These are phyloP conservation scores for Fraxinus sp. DNA, from an alignment of 305 asterid species.

Conservation along the genomic window DNA sequence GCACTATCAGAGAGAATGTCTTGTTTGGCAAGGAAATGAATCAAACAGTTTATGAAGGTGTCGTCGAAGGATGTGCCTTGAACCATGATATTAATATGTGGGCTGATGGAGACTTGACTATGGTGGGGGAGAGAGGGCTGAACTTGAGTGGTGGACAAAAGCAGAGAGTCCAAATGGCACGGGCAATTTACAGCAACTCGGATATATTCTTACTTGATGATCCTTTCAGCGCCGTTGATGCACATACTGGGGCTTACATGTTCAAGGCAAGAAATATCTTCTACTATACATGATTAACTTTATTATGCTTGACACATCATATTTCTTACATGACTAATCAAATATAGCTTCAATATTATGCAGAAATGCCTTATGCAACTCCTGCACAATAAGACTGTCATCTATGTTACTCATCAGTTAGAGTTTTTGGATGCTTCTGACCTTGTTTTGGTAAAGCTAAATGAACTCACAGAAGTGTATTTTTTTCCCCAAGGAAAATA, in stretches of 20 bases:
- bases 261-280: slow-evolving; percentile 48
- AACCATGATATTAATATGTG: slow-evolving; percentile 60
- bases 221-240: slow-evolving; percentile 87
- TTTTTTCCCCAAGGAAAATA: not conserved
- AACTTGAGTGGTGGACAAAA: slow-evolving; percentile 83
- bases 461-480: not conserved
- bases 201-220: slow-evolving; percentile 70
- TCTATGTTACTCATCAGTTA: slow-evolving; percentile 73
- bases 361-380: slow-evolving; percentile 74
- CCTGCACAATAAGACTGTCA: slow-evolving; percentile 50
- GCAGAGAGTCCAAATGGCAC: slow-evolving; percentile 75
- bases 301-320: not conserved
- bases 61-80: slow-evolving; percentile 67
- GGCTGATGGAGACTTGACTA: slow-evolving; percentile 64
- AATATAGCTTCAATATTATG: slow-evolving; percentile 19
- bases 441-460: slow-evolving; percentile 59
- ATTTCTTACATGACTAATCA: not conserved
- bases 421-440: slow-evolving; percentile 71
- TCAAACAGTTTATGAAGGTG: slow-evolving; percentile 45
- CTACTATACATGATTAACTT: not conserved
- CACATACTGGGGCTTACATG: slow-evolving; percentile 80
- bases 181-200: slow-evolving; percentile 66
- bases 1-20: slow-evolving; percentile 63
- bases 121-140: slow-evolving; percentile 70
- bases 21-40: slow-evolving; percentile 73